These are phyloP conservation scores for Platanus orientalis DNA, from an alignment of 164 flowering plant species.

Conservation along the genomic window DNA sequence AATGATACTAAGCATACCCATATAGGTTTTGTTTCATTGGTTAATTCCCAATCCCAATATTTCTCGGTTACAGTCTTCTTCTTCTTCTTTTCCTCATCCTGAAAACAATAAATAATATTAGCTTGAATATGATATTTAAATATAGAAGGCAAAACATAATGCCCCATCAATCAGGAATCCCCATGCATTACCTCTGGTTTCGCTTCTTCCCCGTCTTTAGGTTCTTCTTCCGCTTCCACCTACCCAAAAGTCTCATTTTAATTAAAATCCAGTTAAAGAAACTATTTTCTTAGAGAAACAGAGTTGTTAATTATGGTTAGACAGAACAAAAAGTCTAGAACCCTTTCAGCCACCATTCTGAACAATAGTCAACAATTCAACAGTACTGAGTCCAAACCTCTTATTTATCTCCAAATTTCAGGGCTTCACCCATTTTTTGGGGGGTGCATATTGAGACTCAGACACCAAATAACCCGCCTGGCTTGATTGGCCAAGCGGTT, in stretches of 20 bases:
- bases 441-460: too few species aligned
- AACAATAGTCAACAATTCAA: too few species aligned
- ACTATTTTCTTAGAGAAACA: background rate
- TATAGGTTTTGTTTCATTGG: constrained; percentile 96
- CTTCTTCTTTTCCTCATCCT: constrained; percentile 78
- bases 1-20: constrained; percentile 51
- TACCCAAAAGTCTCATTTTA: constrained; percentile 20
- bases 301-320: background rate
- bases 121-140: constrained; percentile 2
- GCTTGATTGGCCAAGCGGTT: too few species aligned
- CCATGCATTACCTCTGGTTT: constrained; percentile 55
- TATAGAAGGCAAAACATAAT: background rate
- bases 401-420: too few species aligned
- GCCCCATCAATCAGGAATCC: background rate
- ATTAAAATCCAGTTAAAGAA: background rate
- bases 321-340: too few species aligned
- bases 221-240: constrained; percentile 96
- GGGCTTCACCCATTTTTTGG: too few species aligned
- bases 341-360: too few species aligned
- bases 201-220: constrained; percentile 85
- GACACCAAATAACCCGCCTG: too few species aligned
- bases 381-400: too few species aligned
- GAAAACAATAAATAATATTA: constrained; percentile 12
- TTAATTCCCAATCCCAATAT: constrained; percentile 97
- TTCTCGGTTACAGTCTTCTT: constrained; percentile 84